These are phyloP conservation scores for Herpetomonas samuelpessoai DNA, from an alignment of 208 protist species.

Conservation along the genomic window DNA sequence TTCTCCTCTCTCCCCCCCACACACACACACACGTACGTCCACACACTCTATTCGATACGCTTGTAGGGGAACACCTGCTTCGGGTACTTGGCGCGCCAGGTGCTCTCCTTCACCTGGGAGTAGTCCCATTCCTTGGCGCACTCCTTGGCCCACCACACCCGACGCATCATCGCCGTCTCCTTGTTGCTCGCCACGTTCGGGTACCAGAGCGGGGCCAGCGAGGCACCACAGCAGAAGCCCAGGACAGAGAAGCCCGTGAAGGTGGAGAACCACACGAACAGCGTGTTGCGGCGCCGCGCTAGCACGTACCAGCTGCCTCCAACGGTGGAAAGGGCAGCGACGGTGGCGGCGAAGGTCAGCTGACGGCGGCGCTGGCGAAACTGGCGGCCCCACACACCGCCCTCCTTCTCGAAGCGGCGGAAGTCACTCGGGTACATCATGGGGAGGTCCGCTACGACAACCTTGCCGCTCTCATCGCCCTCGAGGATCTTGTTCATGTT, in stretches of 20 bases:
- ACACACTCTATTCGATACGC: too few species aligned
- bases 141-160: conserved; percentile 92
- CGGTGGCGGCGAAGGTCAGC: conserved; percentile 56
- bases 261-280: conserved; percentile 79
- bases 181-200: conserved; percentile 81
- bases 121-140: conserved; percentile 90
- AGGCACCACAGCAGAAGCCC: conserved; percentile 77
- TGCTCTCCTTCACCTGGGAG: conserved; percentile 63
- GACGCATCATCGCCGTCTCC: conserved; percentile 90
- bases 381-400: conserved; percentile 81
- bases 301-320: conserved; percentile 63
- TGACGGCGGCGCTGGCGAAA: conserved; percentile 74
- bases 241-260: conserved; percentile 77
- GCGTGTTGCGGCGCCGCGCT: conserved; percentile 66
- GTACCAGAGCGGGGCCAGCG: conserved; percentile 63
- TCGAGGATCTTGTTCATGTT: conserved; percentile 20
- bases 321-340: conserved; percentile 35
- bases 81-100: conserved; percentile 65
- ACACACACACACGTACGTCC: too few species aligned
- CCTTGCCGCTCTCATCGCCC: conserved; percentile 31
- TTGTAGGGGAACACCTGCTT: conserved; percentile 48
- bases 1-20: too few species aligned
- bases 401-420: conserved; percentile 78
- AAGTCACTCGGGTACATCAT: conserved; percentile 89
- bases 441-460: conserved; percentile 80